Conservation (phyloP, 1,139 yeast species). For the Geotrichum europaeum region DNA sequence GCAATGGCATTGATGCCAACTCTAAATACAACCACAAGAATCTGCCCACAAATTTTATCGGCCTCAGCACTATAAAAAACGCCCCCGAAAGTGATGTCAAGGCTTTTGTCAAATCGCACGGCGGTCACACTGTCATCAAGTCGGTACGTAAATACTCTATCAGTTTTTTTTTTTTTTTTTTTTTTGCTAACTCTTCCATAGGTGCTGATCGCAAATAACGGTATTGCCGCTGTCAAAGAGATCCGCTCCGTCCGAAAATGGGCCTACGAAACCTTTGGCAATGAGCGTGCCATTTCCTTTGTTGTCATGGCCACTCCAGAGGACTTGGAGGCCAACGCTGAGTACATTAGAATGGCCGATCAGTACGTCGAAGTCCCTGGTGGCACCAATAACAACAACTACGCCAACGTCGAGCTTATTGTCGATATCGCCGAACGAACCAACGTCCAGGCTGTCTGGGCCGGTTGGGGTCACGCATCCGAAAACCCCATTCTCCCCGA, state of each 20-base stretch:
- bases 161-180: not conserved
- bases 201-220: slow-evolving; percentile 91
- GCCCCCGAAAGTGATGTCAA: slow-evolving; percentile 75
- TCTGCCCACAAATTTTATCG: slow-evolving; percentile 70
- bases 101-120: slow-evolving; percentile 77
- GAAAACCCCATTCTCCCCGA: slow-evolving; percentile 96
- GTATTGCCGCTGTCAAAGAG: slow-evolving; percentile 98
- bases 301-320: slow-evolving; percentile 99
- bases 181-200: slow-evolving; percentile 12
- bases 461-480: slow-evolving; percentile 99
- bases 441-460: slow-evolving; percentile 98
- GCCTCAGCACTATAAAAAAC: slow-evolving; percentile 63
- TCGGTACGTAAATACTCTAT: slow-evolving; percentile 36
- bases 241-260: slow-evolving; percentile 95
- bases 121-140: slow-evolving; percentile 93
- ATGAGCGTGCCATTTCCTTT: slow-evolving; percentile 87
- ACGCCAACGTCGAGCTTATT: slow-evolving; percentile 94
- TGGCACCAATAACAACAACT: slow-evolving; percentile 95
- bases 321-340: slow-evolving; percentile 94
- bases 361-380: slow-evolving; percentile 98
- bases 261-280: slow-evolving; percentile 97
- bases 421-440: slow-evolving; percentile 97
- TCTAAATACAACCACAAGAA: slow-evolving; percentile 26
- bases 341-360: slow-evolving; percentile 97
- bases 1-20: slow-evolving; percentile 2